Evolutionary conservation across 495 filamentous ascomycete genomes (phyloP), one percentile per base, ranked within the genome.

Genomic region (Hyaloscypha hepaticicola): DNA sequence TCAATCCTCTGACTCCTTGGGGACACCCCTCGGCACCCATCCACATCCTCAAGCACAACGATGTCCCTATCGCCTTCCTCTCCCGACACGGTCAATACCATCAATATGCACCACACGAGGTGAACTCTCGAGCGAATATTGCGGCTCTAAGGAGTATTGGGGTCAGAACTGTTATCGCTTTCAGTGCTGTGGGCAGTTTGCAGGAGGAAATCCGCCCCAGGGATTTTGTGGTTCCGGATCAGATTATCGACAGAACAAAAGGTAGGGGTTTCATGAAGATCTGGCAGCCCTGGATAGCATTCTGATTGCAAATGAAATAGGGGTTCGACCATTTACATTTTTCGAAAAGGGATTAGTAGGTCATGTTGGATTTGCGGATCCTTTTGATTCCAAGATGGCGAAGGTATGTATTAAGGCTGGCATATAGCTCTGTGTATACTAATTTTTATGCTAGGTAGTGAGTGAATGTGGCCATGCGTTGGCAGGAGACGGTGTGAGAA

Each of bases 181-280:
- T 98, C 83, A 91, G 88, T 66, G 95, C 96, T 60, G 95, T 99
- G 72, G 95, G 95, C 66, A 93, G 89, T 73, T 80, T 99, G 72
- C 89, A 87, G 71, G 94, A 96, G 77, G 85, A 90, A 69, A 93
- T 99, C 75, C 88, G 87, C 77, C 95, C 95, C 55, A 88, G 93
- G 72, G 96, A 99, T 78, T 99, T 99, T 74, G 90, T 97, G 38
- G 83, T 99, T 16, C 93, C 92, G 19, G 92, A 96, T 76, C 95
- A 97, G 80, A 85, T 98, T 75, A 96, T 98, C 76, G 95, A 99
- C 77, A 92, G 95, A 66, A 99, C 95, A 68, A 97, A 96, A 82
- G 95, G 95, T 70, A 31, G 21, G 60, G 6, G 27, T 74, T 81
- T 14, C 72, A 75, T 59, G 4, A 19, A 29, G 22, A 33, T 25